Evolutionary conservation across 2,329 filamentous ascomycete species (phyloP).

Genomic region (Penicillium frequentans): DNA sequence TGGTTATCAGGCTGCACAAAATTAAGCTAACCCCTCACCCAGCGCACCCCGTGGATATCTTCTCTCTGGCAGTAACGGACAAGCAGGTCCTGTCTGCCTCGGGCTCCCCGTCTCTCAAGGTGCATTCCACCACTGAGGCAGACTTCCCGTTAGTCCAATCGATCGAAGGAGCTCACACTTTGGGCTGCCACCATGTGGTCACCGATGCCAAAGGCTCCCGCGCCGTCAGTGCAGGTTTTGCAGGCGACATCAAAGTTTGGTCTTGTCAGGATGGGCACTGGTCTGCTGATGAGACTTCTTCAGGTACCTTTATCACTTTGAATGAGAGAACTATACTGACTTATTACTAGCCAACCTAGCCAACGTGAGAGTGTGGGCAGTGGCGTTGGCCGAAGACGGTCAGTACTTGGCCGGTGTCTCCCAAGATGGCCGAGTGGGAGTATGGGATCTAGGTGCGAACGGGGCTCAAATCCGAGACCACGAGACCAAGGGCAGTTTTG

Average conservation of each 20-base stretch:
- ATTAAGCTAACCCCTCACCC: background rate
- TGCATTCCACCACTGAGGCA: slow-evolving; percentile 72
- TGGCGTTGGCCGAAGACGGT: slow-evolving; percentile 81
- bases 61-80: slow-evolving; percentile 74
- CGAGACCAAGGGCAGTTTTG: slow-evolving; percentile 91
- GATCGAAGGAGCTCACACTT: slow-evolving; percentile 74
- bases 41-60: slow-evolving; percentile 86
- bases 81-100: slow-evolving; percentile 78
- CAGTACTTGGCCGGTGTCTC: slow-evolving; percentile 83
- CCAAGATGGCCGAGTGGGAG: slow-evolving; percentile 81
- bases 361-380: slow-evolving; percentile 78
- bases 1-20: background rate
- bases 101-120: slow-evolving; percentile 76
- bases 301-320: slow-evolving; percentile 33
- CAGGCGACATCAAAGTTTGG: slow-evolving; percentile 87
- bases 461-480: slow-evolving; percentile 72
- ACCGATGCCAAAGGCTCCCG: slow-evolving; percentile 67
- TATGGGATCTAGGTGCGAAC: slow-evolving; percentile 70
- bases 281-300: slow-evolving; percentile 52
- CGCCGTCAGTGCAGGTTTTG: slow-evolving; percentile 84
- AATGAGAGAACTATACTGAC: slow-evolving; percentile 3
- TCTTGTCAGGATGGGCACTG: slow-evolving; percentile 56
- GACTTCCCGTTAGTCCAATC: slow-evolving; percentile 78
- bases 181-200: slow-evolving; percentile 88
- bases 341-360: slow-evolving; percentile 11